These are phyloP conservation scores for Pelagomonas calceolata DNA, from an alignment of 108 stramenopile genomes.

Conservation along the genomic window DNA sequence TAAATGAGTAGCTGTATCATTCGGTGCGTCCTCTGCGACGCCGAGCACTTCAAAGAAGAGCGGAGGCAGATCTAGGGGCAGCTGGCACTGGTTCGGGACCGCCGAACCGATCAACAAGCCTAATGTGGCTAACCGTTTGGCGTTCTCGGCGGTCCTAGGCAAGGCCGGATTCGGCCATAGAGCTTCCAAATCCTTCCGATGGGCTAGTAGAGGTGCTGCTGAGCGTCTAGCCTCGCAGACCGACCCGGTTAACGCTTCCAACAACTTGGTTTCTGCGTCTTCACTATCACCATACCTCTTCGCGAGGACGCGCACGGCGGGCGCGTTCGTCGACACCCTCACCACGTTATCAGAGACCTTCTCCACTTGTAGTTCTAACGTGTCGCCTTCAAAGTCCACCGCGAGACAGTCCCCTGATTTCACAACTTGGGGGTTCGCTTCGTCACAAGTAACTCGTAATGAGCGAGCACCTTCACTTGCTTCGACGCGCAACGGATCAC, in stretches of 20 bases:
- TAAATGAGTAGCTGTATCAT: too few relatives aligned
- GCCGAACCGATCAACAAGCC: slow-evolving; percentile 20
- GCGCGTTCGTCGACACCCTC: not conserved
- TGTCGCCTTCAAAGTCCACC: not conserved
- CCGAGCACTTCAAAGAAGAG: slow-evolving; percentile 22
- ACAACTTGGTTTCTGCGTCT: too few relatives aligned
- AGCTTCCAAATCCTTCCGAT: slow-evolving; percentile 1
- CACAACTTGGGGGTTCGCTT: not conserved
- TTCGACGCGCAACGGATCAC: not conserved
- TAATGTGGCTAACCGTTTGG: not conserved
- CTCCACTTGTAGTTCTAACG: not conserved
- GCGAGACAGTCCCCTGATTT: not conserved
- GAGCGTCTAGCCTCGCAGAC: not conserved
- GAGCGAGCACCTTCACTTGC: not conserved
- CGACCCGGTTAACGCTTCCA: not conserved
- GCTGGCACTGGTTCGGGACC: slow-evolving; percentile 21
- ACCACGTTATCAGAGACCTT: not conserved
- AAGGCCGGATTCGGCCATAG: slow-evolving; percentile 20
- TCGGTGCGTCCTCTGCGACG: slow-evolving; percentile 5
- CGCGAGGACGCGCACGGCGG: not conserved
- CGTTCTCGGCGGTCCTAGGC: slow-evolving; percentile 2
- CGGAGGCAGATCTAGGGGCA: slow-evolving; percentile 19
- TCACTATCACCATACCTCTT: not conserved
- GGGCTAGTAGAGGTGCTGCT: not conserved
- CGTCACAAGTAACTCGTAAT: not conserved